Conservation (phyloP, 2,329 filamentous ascomycete genomes). For the Alternaria triticimaculans region DNA sequence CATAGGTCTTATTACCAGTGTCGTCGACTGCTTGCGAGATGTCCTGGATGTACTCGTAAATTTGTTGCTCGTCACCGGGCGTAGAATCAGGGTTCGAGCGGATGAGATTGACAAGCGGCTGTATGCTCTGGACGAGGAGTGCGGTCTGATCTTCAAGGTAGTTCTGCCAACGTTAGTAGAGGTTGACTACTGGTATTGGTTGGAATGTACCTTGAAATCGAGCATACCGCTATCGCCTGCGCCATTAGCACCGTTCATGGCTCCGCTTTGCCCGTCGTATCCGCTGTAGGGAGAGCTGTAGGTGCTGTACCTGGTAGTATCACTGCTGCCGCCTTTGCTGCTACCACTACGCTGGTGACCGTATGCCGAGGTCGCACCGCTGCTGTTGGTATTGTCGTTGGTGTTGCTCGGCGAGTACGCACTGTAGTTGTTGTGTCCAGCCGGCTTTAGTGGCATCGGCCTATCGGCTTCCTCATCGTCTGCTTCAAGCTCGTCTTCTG, state of each 20-base stretch:
- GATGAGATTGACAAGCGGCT: conserved; percentile 77
- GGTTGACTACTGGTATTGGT: conserved; percentile 8
- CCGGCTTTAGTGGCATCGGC: conserved; percentile 45
- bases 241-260: conserved; percentile 29
- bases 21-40: conserved; percentile 75
- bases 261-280: conserved; percentile 43
- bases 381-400: conserved; percentile 25
- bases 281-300: conserved; percentile 48
- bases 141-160: conserved; percentile 86
- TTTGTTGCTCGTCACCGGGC: conserved; percentile 52
- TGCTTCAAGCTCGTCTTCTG: conserved; percentile 76
- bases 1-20: conserved; percentile 69
- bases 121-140: conserved; percentile 77
- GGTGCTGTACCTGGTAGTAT: conserved; percentile 43
- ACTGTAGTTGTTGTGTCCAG: conserved; percentile 26
- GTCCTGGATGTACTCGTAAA: conserved; percentile 71
- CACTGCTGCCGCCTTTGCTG: conserved; percentile 47
- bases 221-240: conserved; percentile 53
- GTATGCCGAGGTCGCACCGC: conserved; percentile 12
- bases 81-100: conserved; percentile 50
- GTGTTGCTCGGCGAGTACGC: conserved; percentile 29
- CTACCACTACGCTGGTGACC: conserved; percentile 38
- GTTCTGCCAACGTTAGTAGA: conserved; percentile 56
- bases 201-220: conserved; percentile 64
- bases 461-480: conserved; percentile 61